Conservation (phyloP, 805 yeast genomes). For the Vanderwaltozyma yarrowii region DNA sequence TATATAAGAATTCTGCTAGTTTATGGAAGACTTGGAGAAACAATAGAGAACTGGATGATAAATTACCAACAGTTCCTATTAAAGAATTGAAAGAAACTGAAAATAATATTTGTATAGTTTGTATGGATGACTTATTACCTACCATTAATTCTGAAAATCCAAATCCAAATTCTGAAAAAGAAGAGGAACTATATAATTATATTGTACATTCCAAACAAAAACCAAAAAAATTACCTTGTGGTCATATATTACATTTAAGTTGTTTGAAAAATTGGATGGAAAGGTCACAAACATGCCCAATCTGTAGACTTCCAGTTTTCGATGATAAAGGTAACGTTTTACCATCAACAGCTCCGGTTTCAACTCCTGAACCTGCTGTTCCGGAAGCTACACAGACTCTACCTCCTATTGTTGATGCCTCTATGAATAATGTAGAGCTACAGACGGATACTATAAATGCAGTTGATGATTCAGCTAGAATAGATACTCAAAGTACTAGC, state of each 20-base stretch:
- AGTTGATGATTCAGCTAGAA: neutral
- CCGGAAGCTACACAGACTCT: neutral
- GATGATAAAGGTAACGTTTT: conserved; percentile 24
- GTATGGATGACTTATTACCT: conserved; percentile 79
- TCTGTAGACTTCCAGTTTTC: conserved; percentile 69
- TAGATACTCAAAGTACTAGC: too few relatives aligned
- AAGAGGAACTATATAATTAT: conserved; percentile 2
- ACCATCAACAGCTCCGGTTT: conserved; percentile 2
- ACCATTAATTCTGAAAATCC: neutral
- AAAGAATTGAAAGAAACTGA: conserved; percentile 57
- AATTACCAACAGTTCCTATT: conserved; percentile 50
- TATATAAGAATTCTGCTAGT: conserved; percentile 30
- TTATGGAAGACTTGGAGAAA: conserved; percentile 34
- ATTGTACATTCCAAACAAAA: conserved; percentile 11
- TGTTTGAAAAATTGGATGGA: conserved; percentile 91
- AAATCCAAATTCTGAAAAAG: neutral
- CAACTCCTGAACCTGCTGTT: too few relatives aligned
- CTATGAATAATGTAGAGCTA: neutral
- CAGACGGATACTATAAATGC: neutral
- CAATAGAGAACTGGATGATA: conserved; percentile 52
- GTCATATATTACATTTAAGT: conserved; percentile 80
- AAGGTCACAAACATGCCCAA: conserved; percentile 86
- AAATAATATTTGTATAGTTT: conserved; percentile 68
- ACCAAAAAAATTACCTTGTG: conserved; percentile 75
- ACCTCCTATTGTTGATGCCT: conserved; percentile 1